Evolutionary conservation across 1,284 basidiomycete genomes (phyloP).

Genomic region (Marasmius tenuissimus): DNA sequence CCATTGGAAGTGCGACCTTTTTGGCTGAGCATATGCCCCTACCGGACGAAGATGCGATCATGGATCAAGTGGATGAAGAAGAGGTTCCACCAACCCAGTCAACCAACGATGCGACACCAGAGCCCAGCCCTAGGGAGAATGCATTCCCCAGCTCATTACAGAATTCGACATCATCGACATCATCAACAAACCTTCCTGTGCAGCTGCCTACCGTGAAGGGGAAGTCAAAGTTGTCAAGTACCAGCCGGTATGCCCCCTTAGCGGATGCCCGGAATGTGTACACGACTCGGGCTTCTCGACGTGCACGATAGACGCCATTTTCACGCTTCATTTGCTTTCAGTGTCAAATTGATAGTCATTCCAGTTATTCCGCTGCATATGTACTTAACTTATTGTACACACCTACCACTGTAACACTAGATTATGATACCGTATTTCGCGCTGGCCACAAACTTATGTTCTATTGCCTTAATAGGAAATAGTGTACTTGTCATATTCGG

Average conservation of each 20-base stretch:
- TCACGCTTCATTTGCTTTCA: neutral
- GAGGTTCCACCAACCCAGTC: neutral
- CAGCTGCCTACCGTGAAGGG: conserved; percentile 1
- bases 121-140: conserved; percentile 4
- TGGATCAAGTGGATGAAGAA: conserved; percentile 19
- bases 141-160: conserved; percentile 2
- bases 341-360: neutral
- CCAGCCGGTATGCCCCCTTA: conserved; percentile 7
- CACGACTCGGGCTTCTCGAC: conserved; percentile 13
- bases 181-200: neutral
- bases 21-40: conserved; percentile 29
- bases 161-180: conserved; percentile 8
- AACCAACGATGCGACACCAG: neutral
- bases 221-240: conserved; percentile 5
- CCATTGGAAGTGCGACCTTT: conserved; percentile 33
- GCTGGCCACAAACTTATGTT: neutral
- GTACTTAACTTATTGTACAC: too few relatives aligned
- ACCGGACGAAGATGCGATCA: conserved; percentile 27
- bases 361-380: neutral
- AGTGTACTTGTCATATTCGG: neutral
- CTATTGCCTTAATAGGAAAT: neutral
- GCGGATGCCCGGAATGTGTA: conserved; percentile 16
- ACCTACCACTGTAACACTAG: too few relatives aligned
- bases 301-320: conserved; percentile 4
- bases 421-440: neutral